Percentiles rank a stretch among this genome's conserved stretches.
Evolutionary conservation across 495 filamentous ascomycete genomes (phyloP).

Genomic region (Rhizodiscina lignyota): DNA sequence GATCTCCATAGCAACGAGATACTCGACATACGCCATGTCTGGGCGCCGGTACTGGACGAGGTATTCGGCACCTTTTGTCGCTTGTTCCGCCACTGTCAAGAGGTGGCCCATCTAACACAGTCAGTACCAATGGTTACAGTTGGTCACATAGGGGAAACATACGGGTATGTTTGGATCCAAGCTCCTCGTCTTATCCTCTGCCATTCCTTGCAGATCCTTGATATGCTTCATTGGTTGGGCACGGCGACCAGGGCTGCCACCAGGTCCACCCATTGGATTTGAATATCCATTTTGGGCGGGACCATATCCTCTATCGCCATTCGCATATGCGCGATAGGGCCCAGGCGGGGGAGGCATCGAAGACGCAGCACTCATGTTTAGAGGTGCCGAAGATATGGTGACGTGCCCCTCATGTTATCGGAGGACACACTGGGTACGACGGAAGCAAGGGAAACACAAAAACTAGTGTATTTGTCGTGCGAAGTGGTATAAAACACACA

Average conservation of each 20-base stretch:
- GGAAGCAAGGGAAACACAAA: no score
- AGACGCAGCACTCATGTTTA: no score
- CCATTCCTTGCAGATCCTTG: background rate
- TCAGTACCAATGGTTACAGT: background rate
- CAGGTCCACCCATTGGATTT: background rate
- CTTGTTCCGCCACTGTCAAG: slow-evolving; percentile 13
- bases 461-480: no score
- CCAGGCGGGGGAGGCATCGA: no score
- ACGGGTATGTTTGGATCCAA: background rate
- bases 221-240: background rate
- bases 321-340: no score
- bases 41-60: slow-evolving; percentile 22
- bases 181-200: background rate
- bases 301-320: no score
- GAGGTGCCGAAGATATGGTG: no score
- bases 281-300: no score
- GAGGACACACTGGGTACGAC: no score
- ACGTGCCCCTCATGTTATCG: no score
- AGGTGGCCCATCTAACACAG: slow-evolving; percentile 7
- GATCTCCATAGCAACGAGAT: slow-evolving; percentile 63
- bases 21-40: slow-evolving; percentile 59
- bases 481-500: no score
- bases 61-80: slow-evolving; percentile 13
- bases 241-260: background rate
- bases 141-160: background rate